These are phyloP conservation scores for Paecilomyces fulvus DNA, from an alignment of 2,329 filamentous ascomycete genomes.

Conservation along the genomic window DNA sequence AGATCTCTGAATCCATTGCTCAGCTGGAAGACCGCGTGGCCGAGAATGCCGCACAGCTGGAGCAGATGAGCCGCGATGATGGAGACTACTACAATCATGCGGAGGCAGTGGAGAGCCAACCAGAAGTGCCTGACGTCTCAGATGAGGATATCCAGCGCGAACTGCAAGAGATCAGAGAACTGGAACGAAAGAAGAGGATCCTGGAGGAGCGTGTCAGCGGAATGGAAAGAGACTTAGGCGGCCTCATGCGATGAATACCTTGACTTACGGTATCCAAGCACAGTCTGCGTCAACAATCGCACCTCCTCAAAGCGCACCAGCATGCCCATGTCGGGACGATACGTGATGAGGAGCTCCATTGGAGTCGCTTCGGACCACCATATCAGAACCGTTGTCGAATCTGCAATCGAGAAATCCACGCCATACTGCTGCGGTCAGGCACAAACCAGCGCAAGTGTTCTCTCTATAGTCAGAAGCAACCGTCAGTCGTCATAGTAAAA, in stretches of 20 bases:
- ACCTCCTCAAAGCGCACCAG: not conserved
- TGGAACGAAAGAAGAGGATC: constrained; percentile 55
- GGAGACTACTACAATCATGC: constrained; percentile 48
- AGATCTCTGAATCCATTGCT: constrained; percentile 63
- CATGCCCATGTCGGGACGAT: not conserved
- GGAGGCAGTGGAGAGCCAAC: constrained; percentile 30
- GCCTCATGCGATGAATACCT: constrained; percentile 43
- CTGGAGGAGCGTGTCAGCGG: constrained; percentile 58
- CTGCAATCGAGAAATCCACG: too few relatives aligned
- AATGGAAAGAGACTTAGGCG: constrained; percentile 61
- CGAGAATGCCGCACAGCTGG: constrained; percentile 65
- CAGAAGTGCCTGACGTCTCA: constrained; percentile 21
- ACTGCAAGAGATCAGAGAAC: constrained; percentile 48
- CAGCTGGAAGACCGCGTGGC: constrained; percentile 75
- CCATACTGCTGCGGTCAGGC: too few relatives aligned
- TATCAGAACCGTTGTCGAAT: too few relatives aligned
- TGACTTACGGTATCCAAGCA: not conserved
- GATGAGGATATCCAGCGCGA: constrained; percentile 38
- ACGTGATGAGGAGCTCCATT: not conserved
- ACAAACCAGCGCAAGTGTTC: too few relatives aligned
- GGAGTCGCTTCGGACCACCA: too few relatives aligned
- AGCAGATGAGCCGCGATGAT: constrained; percentile 56
- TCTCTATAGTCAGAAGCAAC: not conserved
- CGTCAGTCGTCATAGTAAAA: not conserved
- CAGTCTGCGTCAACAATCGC: not conserved